Evolutionary conservation across 2,329 filamentous ascomycete genomes (phyloP).

Genomic region (Aspergillus nomiae): DNA sequence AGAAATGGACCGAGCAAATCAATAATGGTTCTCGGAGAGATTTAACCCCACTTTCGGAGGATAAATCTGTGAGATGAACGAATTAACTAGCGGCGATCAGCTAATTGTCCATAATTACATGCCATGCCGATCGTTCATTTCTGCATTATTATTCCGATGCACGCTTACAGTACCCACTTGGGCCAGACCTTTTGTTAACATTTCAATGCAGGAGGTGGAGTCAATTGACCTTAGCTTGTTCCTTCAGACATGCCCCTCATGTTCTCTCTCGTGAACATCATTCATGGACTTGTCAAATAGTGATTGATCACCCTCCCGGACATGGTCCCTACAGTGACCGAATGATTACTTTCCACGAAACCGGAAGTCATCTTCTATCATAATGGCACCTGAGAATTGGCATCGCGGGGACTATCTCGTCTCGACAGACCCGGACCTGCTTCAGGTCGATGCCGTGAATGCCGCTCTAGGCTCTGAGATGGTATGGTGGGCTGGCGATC

Average conservation of each 20-base stretch:
- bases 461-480: not conserved
- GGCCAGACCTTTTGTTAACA: not conserved
- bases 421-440: not conserved
- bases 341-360: not conserved
- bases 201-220: not conserved
- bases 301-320: not conserved
- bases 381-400: conserved; percentile 1
- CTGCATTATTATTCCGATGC: not conserved
- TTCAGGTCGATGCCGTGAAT: not conserved
- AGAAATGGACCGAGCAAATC: not conserved
- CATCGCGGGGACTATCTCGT: not conserved
- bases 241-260: not conserved
- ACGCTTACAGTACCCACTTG: not conserved
- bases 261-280: not conserved
- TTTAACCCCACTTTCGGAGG: not conserved
- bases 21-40: not conserved
- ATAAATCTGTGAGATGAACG: not conserved
- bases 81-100: not conserved
- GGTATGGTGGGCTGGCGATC: not conserved
- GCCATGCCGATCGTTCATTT: not conserved
- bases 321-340: not conserved
- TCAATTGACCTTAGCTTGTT: not conserved
- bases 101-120: not conserved
- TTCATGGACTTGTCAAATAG: not conserved
- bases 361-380: not conserved